Evolutionary conservation across 257 asterid genomes (phyloP).

Genomic region (Primulina tabacum): DNA sequence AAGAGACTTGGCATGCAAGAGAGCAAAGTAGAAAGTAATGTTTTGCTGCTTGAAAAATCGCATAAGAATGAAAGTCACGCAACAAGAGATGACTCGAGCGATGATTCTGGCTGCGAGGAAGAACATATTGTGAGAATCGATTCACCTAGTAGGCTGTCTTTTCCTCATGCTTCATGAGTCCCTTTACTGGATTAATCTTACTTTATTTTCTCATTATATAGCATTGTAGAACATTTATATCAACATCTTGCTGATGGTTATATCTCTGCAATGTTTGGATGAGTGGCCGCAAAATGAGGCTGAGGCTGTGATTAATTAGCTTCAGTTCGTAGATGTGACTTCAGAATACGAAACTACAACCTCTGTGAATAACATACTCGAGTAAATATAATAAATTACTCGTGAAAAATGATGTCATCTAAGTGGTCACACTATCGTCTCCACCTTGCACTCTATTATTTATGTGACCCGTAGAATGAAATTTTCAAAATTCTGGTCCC

Average conservation of each 20-base stretch:
- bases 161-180: constrained; percentile 15
- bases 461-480: too few relatives aligned
- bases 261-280: not conserved
- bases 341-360: not conserved
- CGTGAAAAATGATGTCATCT: too few relatives aligned
- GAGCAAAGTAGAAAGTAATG: constrained; percentile 17
- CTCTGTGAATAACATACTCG: not conserved
- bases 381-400: too few relatives aligned
- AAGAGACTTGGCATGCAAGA: constrained; percentile 36
- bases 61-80: constrained; percentile 27
- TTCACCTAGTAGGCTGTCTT: constrained; percentile 72
- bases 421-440: too few relatives aligned
- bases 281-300: not conserved
- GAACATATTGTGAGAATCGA: constrained; percentile 74
- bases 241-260: not conserved
- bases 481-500: not conserved
- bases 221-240: not conserved
- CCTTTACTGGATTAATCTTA: too few relatives aligned
- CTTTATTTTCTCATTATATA: too few relatives aligned
- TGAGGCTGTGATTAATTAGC: not conserved
- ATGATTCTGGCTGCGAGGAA: constrained; percentile 84
- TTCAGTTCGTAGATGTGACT: not conserved
- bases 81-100: constrained; percentile 54
- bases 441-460: too few relatives aligned
- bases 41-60: constrained; percentile 21